phyloP scores from a whole-genome alignment of 2,329 filamentous ascomycete species.

The Lojkania enalia region DNA sequence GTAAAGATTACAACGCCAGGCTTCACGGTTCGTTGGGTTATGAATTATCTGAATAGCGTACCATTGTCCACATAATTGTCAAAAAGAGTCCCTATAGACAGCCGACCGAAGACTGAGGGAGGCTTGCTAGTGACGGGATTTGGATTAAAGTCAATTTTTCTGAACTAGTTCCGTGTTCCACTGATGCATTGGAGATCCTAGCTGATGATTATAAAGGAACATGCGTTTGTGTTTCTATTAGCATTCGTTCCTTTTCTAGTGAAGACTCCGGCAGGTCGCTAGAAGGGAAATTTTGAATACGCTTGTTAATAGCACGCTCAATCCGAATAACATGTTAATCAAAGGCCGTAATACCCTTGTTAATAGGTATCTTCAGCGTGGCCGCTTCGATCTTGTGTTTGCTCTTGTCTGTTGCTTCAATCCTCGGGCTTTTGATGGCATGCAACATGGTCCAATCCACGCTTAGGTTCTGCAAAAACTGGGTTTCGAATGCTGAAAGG shows the following conservation, averaged over 20 bases:
- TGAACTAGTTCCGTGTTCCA: constrained; percentile 2
- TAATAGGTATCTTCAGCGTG: too few species aligned
- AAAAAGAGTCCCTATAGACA: neutral
- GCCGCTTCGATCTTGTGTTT: too few species aligned
- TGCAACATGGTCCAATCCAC: neutral
- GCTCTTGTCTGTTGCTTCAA: too few species aligned
- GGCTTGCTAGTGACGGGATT: constrained; percentile 4
- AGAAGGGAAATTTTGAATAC: too few species aligned
- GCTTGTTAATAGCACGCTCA: constrained; percentile 3
- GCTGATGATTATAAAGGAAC: neutral
- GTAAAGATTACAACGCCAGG: neutral
- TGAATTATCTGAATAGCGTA: constrained; percentile 4
- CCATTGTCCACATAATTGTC: neutral
- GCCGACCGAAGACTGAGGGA: neutral
- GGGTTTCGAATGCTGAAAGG: neutral
- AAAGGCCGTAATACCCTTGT: constrained; percentile 1
- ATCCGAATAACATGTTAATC: constrained; percentile 3
- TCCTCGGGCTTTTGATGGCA: constrained; percentile 6
- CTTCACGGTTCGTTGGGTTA: too few species aligned
- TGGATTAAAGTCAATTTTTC: too few species aligned
- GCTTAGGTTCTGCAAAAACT: neutral
- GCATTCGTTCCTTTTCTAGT: neutral
- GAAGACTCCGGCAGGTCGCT: too few species aligned
- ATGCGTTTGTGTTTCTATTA: neutral
- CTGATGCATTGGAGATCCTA: neutral